Base-by-base conservation (phyloP, 352 stramenopile genomes). In the Phytophthora nicotianae region DNA sequence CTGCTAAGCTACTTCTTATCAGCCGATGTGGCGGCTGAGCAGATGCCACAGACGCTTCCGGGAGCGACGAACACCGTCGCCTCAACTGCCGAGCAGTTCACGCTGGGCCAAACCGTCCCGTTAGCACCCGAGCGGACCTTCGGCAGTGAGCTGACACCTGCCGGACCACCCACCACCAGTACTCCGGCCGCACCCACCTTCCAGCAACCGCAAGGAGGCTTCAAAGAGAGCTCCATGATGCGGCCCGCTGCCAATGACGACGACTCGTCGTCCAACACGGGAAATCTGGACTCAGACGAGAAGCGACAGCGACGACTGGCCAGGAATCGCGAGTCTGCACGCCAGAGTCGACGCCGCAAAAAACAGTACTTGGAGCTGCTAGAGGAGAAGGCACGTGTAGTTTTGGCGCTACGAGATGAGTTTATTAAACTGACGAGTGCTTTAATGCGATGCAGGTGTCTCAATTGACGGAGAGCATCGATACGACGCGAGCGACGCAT, bases 311-410 rank as follows among this genome's bases (percentile, higher is more conserved):
- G 83, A 35, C 63, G 83, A 46, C 64, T 96, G 14, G 87, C 86
- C 38, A 77, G 88, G 46, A 96, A 96, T 68, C 83, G 88, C n/a
- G 88, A 96, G 70, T 96, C 88, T 3, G 88, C 88, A 5, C 84
- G 88, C 32, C 88, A 96, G 67, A 96, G 88, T 60, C 88, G 88
- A 14, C 86, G 88, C 45, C 86, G 88, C 29, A 96, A 96, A 79
- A 96, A 96, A 50, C 88, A 96, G 65, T 96, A 96, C 48, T 50
- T 96, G 27, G 88, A 96, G 67, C 64, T 96, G 20, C 62, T 96
- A 6, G 88, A 96, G 70, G 88, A 95, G 48, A 96, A 96, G 72
- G 85, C 90, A 13, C 0, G 33, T 17, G 29, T 3, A 21, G 19
- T 24, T 42, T n/a, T 27, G 13, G 14, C 20, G 17, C 7, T 37